Evolutionary conservation across 2,329 filamentous ascomycete species (phyloP).

Genomic region (Aspergillus sp.): DNA sequence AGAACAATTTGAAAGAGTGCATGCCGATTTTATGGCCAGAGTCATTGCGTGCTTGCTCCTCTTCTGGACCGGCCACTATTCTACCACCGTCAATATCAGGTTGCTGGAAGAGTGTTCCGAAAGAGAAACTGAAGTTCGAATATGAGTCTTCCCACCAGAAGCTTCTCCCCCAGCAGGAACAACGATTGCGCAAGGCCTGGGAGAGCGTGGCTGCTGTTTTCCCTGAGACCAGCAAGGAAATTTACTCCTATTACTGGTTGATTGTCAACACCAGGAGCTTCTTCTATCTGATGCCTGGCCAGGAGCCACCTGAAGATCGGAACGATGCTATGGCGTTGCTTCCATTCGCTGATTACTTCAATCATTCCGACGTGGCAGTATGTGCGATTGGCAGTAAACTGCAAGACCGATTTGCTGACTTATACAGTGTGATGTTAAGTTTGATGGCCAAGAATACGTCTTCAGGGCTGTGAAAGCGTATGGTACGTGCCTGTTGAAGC

Average conservation of each 20-base stretch:
- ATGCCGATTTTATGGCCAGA: constrained; percentile 59
- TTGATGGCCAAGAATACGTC: constrained; percentile 36
- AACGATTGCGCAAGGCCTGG: constrained; percentile 55
- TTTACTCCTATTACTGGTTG: constrained; percentile 59
- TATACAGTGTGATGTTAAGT: constrained; percentile 39
- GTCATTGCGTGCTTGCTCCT: constrained; percentile 33
- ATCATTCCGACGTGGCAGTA: constrained; percentile 46
- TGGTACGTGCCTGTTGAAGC: constrained; percentile 18
- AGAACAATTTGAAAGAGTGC: constrained; percentile 57
- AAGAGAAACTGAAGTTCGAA: constrained; percentile 22
- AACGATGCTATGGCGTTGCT: constrained; percentile 49
- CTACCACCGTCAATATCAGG: constrained; percentile 42
- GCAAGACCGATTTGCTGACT: neutral
- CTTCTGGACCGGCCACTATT: constrained; percentile 8
- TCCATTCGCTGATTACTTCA: constrained; percentile 50
- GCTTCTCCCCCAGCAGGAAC: constrained; percentile 51
- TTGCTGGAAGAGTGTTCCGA: constrained; percentile 32
- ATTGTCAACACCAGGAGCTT: constrained; percentile 63
- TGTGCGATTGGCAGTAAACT: constrained; percentile 11
- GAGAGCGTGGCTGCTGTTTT: constrained; percentile 43
- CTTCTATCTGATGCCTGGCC: constrained; percentile 52
- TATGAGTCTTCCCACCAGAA: constrained; percentile 37
- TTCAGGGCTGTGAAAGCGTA: constrained; percentile 37
- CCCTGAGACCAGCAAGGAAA: constrained; percentile 42
- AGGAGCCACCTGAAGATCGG: constrained; percentile 35